Conservation (phyloP, 2,329 filamentous ascomycete species). For the Penicillium nordicum region DNA sequence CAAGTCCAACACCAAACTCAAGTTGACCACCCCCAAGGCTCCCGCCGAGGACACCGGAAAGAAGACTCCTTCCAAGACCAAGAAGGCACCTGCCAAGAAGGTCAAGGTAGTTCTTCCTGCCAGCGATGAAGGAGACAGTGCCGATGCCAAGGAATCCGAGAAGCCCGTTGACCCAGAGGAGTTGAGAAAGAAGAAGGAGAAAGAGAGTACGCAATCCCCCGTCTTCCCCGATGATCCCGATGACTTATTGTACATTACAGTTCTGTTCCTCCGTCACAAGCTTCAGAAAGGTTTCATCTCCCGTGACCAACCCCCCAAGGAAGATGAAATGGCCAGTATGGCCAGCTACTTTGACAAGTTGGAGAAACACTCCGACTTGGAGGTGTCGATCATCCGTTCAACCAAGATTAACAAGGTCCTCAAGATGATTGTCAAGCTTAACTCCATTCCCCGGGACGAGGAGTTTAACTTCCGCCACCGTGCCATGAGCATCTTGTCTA, state of each 20-base stretch:
- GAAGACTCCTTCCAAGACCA: constrained; percentile 53
- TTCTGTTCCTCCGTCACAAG: constrained; percentile 91
- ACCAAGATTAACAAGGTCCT: constrained; percentile 99
- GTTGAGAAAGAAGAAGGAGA: constrained; percentile 56
- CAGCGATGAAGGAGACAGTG: constrained; percentile 59
- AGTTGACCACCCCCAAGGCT: constrained; percentile 58
- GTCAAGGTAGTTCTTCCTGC: constrained; percentile 49
- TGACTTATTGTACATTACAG: constrained; percentile 38
- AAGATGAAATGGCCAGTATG: constrained; percentile 56
- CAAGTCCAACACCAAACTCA: constrained; percentile 57
- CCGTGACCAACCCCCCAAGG: constrained; percentile 78
- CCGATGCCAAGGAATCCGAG: constrained; percentile 50
- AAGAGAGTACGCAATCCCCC: constrained; percentile 45
- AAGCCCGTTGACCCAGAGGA: constrained; percentile 55
- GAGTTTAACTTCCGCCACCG: constrained; percentile 86
- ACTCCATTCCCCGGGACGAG: constrained; percentile 79
- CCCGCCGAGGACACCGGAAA: constrained; percentile 43
- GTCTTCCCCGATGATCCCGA: neutral
- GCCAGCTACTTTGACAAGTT: constrained; percentile 60
- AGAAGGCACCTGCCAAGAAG: constrained; percentile 49
- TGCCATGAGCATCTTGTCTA: constrained; percentile 72
- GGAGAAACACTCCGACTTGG: constrained; percentile 75
- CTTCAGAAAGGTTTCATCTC: constrained; percentile 91
- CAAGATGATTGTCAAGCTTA: constrained; percentile 87
- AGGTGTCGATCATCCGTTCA: constrained; percentile 79